phyloP scores from a whole-genome alignment of 1,139 yeast species.

The Hanseniaspora gamundiae region DNA sequence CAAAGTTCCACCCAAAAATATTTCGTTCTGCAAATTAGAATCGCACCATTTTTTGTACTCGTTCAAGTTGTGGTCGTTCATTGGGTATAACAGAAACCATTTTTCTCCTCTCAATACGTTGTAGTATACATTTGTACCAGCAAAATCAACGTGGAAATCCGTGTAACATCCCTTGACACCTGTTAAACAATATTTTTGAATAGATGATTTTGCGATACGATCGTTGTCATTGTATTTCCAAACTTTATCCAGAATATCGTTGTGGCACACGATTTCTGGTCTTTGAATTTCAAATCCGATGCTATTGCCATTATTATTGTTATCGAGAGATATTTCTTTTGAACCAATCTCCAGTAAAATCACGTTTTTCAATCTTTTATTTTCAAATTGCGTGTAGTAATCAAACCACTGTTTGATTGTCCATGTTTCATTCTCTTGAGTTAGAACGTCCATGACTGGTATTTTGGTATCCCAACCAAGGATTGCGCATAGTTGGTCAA shows the following conservation, averaged over 20 bases:
- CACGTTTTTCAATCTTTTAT: slow-evolving; percentile 59
- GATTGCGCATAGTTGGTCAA: slow-evolving; percentile 43
- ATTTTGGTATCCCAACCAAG: slow-evolving; percentile 55
- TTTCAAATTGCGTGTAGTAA: slow-evolving; percentile 36
- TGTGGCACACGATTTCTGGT: slow-evolving; percentile 52
- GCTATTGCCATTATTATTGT: slow-evolving; percentile 29
- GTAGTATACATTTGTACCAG: slow-evolving; percentile 86
- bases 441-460: slow-evolving; percentile 84
- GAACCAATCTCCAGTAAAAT: slow-evolving; percentile 55
- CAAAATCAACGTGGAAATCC: slow-evolving; percentile 85
- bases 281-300: slow-evolving; percentile 30
- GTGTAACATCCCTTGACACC: slow-evolving; percentile 73
- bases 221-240: slow-evolving; percentile 32
- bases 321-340: slow-evolving; percentile 32
- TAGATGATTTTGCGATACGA: slow-evolving; percentile 43
- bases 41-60: slow-evolving; percentile 70
- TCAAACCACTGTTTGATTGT: slow-evolving; percentile 61
- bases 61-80: slow-evolving; percentile 47
- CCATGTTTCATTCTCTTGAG: slow-evolving; percentile 65
- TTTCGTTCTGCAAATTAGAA: slow-evolving; percentile 41
- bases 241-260: slow-evolving; percentile 59
- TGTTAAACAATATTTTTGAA: slow-evolving; percentile 78
- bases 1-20: slow-evolving; percentile 51
- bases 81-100: slow-evolving; percentile 68
- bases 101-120: slow-evolving; percentile 66